Base-by-base conservation (phyloP, 73 alveolate genomes). In the Breviolum minutum region DNA sequence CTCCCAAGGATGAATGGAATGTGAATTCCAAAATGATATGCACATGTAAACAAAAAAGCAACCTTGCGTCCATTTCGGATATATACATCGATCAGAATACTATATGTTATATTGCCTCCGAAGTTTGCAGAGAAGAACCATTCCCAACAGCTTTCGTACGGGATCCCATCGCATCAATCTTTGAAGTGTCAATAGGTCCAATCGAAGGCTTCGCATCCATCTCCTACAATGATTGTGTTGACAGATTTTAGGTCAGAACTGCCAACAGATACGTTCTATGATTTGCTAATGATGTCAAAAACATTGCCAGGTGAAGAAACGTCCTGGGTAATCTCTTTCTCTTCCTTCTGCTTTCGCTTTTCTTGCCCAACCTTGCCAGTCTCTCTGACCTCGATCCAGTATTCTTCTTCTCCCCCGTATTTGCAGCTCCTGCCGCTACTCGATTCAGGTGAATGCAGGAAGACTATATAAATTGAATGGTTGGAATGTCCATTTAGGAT, bases 351-450 rank as follows among this genome's bases (percentile, higher is more conserved):
- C 63, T 27, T 54, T 27, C 20, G 63, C 22, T 8, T 7, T 27
- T 76, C 85, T 8, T 32, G 30, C 6, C 66, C 30, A 7, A 12
- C 4, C 66, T 79, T 64, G 10, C 87, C 87, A 12, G n/a, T 9
- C 66, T 79, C 87, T 6, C 87, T 6, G n/a, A 14, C 20, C 40
- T 79, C 87, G 12, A 79, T 66, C 87, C 87, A 79, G 87, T 79
- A 79, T 14, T 79, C 87, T 9, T 63, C 27, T 13, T 79, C 87
- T 3, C 87, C 87, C 4, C 87, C 66, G 19, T 79, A 79, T 14
- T 79, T 79, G 87, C 87, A 79, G 14, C 66, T 79, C 87, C 87
- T 79, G 54, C 87, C 30, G 54, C 54, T 40, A 40, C n/a, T 40
- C 7, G 13, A 40, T 40, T 40, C 54, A 2, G 54, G 54, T 40